Evolutionary conservation across 1,284 basidiomycete species (phyloP).

Genomic region (Peniophora sp.): DNA sequence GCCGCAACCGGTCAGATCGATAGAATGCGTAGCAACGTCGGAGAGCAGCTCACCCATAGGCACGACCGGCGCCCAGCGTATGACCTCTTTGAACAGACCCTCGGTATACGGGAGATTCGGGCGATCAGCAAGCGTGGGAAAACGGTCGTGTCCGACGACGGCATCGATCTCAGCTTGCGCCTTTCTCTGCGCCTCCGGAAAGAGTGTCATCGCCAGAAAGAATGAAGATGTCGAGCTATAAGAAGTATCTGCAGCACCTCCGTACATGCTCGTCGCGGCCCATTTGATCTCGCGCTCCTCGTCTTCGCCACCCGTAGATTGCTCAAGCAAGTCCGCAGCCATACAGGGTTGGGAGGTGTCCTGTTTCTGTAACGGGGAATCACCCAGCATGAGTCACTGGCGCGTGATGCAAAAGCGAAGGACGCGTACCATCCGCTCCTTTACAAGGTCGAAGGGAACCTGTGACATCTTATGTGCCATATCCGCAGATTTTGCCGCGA

Average conservation of each 20-base stretch:
- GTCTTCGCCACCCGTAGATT: neutral
- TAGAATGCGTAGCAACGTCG: neutral
- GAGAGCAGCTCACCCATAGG: neutral
- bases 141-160: neutral
- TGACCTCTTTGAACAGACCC: neutral
- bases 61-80: neutral
- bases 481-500: neutral
- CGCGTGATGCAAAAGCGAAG: neutral
- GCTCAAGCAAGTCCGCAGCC: neutral
- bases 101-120: neutral
- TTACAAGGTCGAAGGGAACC: neutral
- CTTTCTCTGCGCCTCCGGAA: constrained; percentile 8
- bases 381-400: neutral
- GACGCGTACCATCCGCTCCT: neutral
- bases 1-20: constrained; percentile 4
- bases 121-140: neutral
- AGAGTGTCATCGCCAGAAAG: constrained; percentile 9
- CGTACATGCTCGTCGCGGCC: neutral
- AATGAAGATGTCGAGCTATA: neutral
- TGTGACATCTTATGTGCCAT: neutral
- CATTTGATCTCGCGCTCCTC: neutral
- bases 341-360: neutral
- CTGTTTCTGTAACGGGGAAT: neutral
- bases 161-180: constrained; percentile 1
- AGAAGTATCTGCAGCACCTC: neutral